Percentiles rank a stretch among this genome's conserved stretches.
Evolutionary conservation across 2,329 filamentous ascomycete genomes (phyloP).

Genomic region (Stagonosporopsis chrysanthemi): DNA sequence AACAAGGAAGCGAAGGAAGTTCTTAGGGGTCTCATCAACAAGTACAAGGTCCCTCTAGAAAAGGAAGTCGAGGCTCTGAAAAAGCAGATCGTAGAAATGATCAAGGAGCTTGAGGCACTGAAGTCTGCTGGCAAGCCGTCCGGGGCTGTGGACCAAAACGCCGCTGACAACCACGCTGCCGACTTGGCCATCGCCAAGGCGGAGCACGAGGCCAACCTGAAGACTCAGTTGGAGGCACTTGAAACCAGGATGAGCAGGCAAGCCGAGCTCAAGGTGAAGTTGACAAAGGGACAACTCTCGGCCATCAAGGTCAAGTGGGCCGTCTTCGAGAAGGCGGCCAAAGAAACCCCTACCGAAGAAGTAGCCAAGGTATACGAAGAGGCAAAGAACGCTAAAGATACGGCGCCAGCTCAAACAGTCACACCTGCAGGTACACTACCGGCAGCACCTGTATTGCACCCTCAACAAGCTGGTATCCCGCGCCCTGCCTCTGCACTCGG

Average conservation of each 20-base stretch:
- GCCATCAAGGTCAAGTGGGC: slow-evolving; percentile 74
- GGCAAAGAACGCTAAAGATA: slow-evolving; percentile 70
- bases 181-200: slow-evolving; percentile 30
- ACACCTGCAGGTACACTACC: slow-evolving; percentile 26
- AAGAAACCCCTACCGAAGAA: slow-evolving; percentile 83
- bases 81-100: slow-evolving; percentile 15
- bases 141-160: slow-evolving; percentile 2
- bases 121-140: slow-evolving; percentile 8
- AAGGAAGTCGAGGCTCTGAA: slow-evolving; percentile 20
- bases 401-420: slow-evolving; percentile 26
- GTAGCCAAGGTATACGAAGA: slow-evolving; percentile 88
- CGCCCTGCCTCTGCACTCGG: slow-evolving; percentile 14
- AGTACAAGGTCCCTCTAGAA: slow-evolving; percentile 20
- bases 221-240: slow-evolving; percentile 44
- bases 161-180: slow-evolving; percentile 26
- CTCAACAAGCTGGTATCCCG: slow-evolving; percentile 13
- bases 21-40: slow-evolving; percentile 10
- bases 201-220: slow-evolving; percentile 50
- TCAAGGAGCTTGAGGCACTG: slow-evolving; percentile 7
- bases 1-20: slow-evolving; percentile 19
- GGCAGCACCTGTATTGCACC: slow-evolving; percentile 16
- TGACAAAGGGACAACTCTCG: slow-evolving; percentile 70
- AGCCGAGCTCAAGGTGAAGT: slow-evolving; percentile 73
- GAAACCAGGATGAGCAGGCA: slow-evolving; percentile 63
- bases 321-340: slow-evolving; percentile 80